Evolutionary conservation across 2,329 filamentous ascomycete species (phyloP).

Genomic region (Penicillium polonicum): DNA sequence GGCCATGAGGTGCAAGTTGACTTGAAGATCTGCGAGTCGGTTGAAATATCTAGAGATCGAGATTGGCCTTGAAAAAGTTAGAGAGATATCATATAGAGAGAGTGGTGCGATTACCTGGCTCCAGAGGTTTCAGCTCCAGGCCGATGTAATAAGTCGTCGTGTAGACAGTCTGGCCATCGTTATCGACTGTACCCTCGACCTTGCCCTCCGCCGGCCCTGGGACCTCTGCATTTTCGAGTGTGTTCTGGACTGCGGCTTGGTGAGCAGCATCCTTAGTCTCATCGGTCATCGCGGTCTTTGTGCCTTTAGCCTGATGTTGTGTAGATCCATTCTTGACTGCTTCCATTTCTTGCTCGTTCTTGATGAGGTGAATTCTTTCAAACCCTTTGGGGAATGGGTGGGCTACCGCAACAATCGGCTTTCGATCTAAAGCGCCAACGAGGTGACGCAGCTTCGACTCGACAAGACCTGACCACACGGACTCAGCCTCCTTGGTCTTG

Average conservation of each 20-base stretch:
- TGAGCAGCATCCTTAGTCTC: constrained; percentile 52
- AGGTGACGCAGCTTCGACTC: constrained; percentile 90
- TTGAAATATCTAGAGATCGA: constrained; percentile 58
- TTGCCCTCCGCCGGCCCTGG: constrained; percentile 37
- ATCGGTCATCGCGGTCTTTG: constrained; percentile 53
- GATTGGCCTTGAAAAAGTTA: constrained; percentile 41
- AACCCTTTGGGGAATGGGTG: constrained; percentile 93
- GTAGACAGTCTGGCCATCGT: constrained; percentile 58
- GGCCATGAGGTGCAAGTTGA: constrained; percentile 73
- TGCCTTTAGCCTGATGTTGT: constrained; percentile 57
- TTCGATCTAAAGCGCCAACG: constrained; percentile 77
- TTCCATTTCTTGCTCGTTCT: constrained; percentile 60
- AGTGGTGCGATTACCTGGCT: constrained; percentile 58
- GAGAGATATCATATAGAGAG: constrained; percentile 27
- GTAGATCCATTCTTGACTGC: constrained; percentile 62
- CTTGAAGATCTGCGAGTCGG: constrained; percentile 83
- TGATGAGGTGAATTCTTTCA: constrained; percentile 73
- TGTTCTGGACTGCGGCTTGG: constrained; percentile 49
- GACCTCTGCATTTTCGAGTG: constrained; percentile 42
- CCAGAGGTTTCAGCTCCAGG: constrained; percentile 71
- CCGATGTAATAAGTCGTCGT: constrained; percentile 96
- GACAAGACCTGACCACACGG: constrained; percentile 85
- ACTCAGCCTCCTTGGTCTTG: constrained; percentile 77
- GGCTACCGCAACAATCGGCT: constrained; percentile 75
- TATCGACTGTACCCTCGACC: constrained; percentile 36